Conservation (phyloP, 768 basidiomycete species). For the Sporobolomyces roseus region DNA sequence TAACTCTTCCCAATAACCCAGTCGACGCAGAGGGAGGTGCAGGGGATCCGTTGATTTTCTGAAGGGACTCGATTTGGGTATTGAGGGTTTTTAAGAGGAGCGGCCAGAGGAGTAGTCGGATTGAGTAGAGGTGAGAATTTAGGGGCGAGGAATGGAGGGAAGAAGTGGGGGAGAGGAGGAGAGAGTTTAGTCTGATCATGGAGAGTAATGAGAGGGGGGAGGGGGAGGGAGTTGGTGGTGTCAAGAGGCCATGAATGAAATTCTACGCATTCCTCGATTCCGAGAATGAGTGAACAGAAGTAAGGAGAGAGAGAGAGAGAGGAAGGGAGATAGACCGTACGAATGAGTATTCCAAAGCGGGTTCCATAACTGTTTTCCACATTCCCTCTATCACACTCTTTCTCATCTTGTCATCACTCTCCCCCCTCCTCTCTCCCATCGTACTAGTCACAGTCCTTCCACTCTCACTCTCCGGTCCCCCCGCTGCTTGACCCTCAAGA, state of each 20-base stretch:
- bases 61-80: conserved; percentile 74
- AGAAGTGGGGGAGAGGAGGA: conserved; percentile 58
- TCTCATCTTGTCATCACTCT: conserved; percentile 52
- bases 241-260: conserved; percentile 65
- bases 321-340: conserved; percentile 8
- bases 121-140: conserved; percentile 71
- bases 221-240: conserved; percentile 60
- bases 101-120: conserved; percentile 87
- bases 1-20: conserved; percentile 58
- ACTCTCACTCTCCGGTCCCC: not conserved
- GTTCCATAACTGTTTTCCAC: conserved; percentile 93
- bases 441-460: no score
- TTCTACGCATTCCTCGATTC: no score
- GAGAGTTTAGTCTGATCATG: conserved; percentile 87
- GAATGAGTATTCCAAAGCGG: conserved; percentile 74
- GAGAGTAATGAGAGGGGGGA: conserved; percentile 73
- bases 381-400: conserved; percentile 55
- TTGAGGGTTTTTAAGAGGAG: conserved; percentile 85
- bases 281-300: not conserved
- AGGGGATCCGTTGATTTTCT: conserved; percentile 69
- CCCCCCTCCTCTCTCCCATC: conserved; percentile 53
- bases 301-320: no score
- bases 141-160: conserved; percentile 69
- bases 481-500: no score
- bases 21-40: conserved; percentile 37